Percentiles rank a stretch among this genome's conserved stretches.
Evolutionary conservation across 306 rosid genomes (phyloP).

Genomic region (Inga oerstediana): DNA sequence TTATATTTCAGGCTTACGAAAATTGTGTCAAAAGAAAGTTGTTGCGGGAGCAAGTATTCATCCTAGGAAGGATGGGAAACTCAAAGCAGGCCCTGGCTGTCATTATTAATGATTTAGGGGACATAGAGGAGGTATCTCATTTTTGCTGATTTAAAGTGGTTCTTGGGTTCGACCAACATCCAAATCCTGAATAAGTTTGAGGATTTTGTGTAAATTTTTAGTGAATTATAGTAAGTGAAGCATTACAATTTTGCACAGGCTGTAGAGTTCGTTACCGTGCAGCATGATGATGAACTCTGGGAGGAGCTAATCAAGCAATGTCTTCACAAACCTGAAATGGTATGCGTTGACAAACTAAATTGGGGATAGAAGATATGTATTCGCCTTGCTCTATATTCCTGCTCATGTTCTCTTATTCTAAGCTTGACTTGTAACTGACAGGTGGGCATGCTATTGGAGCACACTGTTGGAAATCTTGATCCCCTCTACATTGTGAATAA

Average conservation of each 20-base stretch:
- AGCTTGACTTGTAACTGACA: slow-evolving; percentile 44
- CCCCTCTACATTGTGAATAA: slow-evolving; percentile 77
- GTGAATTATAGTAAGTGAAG: too few species aligned
- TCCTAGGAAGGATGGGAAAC: slow-evolving; percentile 94
- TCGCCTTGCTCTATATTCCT: slow-evolving; percentile 9
- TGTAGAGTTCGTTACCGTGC: slow-evolving; percentile 63
- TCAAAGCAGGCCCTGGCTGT: slow-evolving; percentile 76
- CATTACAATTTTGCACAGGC: slow-evolving; percentile 53
- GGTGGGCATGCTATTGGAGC: slow-evolving; percentile 95
- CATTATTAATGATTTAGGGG: slow-evolving; percentile 73
- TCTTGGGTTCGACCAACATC: slow-evolving; percentile 15
- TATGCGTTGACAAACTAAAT: slow-evolving; percentile 15
- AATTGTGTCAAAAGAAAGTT: slow-evolving; percentile 60
- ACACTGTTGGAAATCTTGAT: slow-evolving; percentile 78
- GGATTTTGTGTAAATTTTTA: slow-evolving; percentile 17
- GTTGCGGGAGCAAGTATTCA: slow-evolving; percentile 77
- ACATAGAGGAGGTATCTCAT: slow-evolving; percentile 76
- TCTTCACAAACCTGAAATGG: slow-evolving; percentile 45
- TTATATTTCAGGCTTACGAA: slow-evolving; percentile 71
- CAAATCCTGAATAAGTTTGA: slow-evolving; percentile 9
- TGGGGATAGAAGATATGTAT: slow-evolving; percentile 1
- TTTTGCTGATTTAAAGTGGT: slow-evolving; percentile 29
- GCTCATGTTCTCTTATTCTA: slow-evolving; percentile 18
- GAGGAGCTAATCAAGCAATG: slow-evolving; percentile 46
- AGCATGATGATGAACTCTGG: slow-evolving; percentile 48